phyloP scores from a whole-genome alignment of 169 alveolate genomes.

The Plasmodium coatneyi region DNA sequence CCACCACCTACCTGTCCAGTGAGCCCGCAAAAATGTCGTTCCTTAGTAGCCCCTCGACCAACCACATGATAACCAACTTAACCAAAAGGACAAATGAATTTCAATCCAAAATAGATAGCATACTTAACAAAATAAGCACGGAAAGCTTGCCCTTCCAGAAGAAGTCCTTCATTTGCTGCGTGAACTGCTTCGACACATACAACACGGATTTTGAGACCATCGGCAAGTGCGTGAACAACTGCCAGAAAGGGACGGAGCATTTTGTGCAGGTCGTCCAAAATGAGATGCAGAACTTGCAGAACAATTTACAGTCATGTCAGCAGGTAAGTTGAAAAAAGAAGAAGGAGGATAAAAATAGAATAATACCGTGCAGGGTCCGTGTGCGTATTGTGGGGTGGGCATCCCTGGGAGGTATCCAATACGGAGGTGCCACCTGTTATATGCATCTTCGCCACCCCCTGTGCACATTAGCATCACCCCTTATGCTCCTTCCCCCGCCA shows the following conservation, averaged over 20 bases:
- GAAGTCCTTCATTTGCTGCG: constrained; percentile 81
- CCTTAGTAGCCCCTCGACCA: constrained; percentile 66
- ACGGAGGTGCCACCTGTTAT: not conserved
- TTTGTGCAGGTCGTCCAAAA: constrained; percentile 84
- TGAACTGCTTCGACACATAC: constrained; percentile 81
- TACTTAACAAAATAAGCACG: constrained; percentile 81
- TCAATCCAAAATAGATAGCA: constrained; percentile 81
- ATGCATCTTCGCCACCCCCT: not conserved
- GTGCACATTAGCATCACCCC: not conserved
- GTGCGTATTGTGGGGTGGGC: not conserved
- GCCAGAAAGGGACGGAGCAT: constrained; percentile 83
- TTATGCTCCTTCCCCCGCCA: not conserved
- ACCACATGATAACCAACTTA: constrained; percentile 68
- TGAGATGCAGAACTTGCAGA: constrained; percentile 83
- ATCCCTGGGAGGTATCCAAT: not conserved
- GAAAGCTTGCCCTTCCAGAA: constrained; percentile 85
- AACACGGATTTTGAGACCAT: constrained; percentile 80
- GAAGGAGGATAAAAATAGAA: not conserved
- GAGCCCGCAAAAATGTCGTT: constrained; percentile 40
- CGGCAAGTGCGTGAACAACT: constrained; percentile 83
- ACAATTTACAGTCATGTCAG: constrained; percentile 79
- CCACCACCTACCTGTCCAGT: not conserved
- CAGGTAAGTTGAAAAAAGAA: constrained; percentile 76
- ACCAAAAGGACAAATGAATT: constrained; percentile 81
- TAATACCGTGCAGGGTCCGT: not conserved